Conservation (phyloP, 257 asterid genomes). For the Anisodus tanguticus region DNA sequence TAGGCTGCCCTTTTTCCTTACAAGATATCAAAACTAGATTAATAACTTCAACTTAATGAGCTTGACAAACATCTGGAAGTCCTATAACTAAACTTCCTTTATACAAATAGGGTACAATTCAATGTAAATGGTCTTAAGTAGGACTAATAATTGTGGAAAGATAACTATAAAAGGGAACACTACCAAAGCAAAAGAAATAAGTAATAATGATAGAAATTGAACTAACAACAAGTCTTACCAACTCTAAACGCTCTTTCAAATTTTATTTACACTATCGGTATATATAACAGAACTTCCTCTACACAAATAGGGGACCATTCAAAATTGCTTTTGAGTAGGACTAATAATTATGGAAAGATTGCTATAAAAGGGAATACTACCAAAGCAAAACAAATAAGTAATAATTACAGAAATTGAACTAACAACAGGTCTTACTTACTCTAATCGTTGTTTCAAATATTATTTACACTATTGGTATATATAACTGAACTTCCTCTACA, state of each 20-base stretch:
- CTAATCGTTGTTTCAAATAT: too few relatives aligned
- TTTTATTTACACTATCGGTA: too few relatives aligned
- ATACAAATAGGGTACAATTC: not conserved
- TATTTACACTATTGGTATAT: too few relatives aligned
- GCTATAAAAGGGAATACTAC: not conserved
- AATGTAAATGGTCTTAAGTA: not conserved
- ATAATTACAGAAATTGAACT: not conserved
- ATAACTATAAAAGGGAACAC: not conserved
- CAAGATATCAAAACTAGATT: not conserved
- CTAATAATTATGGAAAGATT: conserved; percentile 3
- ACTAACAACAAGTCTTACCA: too few relatives aligned
- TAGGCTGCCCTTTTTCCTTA: too few relatives aligned
- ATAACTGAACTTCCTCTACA: too few relatives aligned
- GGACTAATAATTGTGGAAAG: too few relatives aligned
- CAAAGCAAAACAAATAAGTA: conserved; percentile 6
- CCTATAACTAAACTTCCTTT: not conserved
- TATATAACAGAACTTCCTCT: not conserved
- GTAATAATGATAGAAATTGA: too few relatives aligned
- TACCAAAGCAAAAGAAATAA: too few relatives aligned
- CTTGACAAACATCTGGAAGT: not conserved
- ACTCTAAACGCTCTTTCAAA: too few relatives aligned
- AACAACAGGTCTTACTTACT: not conserved
- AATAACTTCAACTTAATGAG: not conserved
- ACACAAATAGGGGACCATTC: not conserved
- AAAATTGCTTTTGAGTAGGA: not conserved